These are phyloP conservation scores for Tagetes patula DNA, from an alignment of 129 eudicot genomes.

Conservation along the genomic window DNA sequence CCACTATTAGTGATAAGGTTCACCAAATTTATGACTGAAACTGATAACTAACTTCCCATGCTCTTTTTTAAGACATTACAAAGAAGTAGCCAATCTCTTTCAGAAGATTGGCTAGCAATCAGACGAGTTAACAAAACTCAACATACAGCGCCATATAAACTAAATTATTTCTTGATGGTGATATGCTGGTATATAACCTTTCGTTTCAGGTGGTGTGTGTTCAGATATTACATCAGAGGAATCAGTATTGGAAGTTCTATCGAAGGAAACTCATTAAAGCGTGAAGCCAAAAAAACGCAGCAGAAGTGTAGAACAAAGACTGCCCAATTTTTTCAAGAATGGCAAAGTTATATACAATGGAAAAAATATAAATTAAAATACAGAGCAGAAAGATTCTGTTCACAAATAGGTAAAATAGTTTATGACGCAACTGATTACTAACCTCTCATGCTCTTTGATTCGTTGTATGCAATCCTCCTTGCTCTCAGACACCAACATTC, in stretches of 20 bases:
- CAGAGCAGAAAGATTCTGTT: neutral
- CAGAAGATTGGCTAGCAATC: neutral
- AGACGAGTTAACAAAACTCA: neutral
- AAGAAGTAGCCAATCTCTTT: neutral
- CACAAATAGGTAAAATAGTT: constrained; percentile 13
- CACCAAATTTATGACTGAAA: neutral
- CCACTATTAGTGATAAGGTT: neutral
- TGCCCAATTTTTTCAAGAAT: constrained; percentile 3
- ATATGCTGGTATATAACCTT: too few relatives aligned
- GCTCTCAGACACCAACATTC: constrained; percentile 69
- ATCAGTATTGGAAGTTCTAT: neutral
- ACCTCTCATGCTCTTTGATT: constrained; percentile 78
- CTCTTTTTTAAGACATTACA: constrained; percentile 8
- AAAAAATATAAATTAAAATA: neutral
- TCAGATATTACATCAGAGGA: neutral
- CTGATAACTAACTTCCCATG: constrained; percentile 56
- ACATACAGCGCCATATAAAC: neutral
- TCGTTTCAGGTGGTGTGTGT: neutral
- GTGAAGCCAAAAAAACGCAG: neutral
- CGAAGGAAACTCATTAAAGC: neutral
- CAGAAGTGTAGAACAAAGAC: neutral
- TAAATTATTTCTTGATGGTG: too few relatives aligned
- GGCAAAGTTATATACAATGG: neutral
- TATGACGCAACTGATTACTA: constrained; percentile 23
- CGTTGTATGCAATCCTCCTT: constrained; percentile 70